phyloP scores from a whole-genome alignment of 352 stramenopile genomes.

The Globisporangium radiosum region DNA sequence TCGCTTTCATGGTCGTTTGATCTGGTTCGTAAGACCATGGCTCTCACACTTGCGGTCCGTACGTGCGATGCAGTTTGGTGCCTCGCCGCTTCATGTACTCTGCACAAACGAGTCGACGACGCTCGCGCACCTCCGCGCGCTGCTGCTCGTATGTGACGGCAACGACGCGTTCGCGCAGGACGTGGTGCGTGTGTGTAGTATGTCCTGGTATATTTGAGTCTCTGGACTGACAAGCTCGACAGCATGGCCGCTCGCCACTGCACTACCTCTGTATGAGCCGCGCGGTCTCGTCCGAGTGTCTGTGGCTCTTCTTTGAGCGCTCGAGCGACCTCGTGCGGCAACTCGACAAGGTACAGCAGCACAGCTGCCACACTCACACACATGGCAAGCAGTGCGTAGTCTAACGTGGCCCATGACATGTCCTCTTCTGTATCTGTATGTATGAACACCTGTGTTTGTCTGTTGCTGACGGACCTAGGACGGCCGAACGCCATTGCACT shows the following conservation, averaged over 20 bases:
- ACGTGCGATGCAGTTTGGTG: conserved; percentile 29
- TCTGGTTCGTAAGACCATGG: too few relatives aligned
- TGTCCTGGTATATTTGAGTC: too few relatives aligned
- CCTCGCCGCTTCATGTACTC: conserved; percentile 53
- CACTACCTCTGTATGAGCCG: conserved; percentile 71
- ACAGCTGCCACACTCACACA: neutral
- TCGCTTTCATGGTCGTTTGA: neutral
- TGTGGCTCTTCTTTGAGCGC: conserved; percentile 72
- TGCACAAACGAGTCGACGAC: conserved; percentile 54
- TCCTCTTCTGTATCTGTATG: neutral
- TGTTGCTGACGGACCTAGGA: conserved; percentile 22
- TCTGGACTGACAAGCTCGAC: neutral
- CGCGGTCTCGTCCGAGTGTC: conserved; percentile 38
- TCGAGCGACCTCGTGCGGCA: conserved; percentile 43
- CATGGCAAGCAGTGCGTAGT: neutral
- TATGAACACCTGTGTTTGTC: neutral
- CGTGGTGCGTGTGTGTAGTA: conserved; percentile 11
- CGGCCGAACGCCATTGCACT: conserved; percentile 48
- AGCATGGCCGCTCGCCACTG: conserved; percentile 54
- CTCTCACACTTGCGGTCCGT: too few relatives aligned
- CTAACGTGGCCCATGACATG: neutral
- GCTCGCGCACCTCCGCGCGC: conserved; percentile 22
- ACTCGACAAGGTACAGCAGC: conserved; percentile 32
- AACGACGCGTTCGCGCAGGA: conserved; percentile 43
- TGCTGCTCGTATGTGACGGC: conserved; percentile 31